Evolutionary conservation across 139 green algal genomes (phyloP).

Genomic region (Chlorella sp.): DNA sequence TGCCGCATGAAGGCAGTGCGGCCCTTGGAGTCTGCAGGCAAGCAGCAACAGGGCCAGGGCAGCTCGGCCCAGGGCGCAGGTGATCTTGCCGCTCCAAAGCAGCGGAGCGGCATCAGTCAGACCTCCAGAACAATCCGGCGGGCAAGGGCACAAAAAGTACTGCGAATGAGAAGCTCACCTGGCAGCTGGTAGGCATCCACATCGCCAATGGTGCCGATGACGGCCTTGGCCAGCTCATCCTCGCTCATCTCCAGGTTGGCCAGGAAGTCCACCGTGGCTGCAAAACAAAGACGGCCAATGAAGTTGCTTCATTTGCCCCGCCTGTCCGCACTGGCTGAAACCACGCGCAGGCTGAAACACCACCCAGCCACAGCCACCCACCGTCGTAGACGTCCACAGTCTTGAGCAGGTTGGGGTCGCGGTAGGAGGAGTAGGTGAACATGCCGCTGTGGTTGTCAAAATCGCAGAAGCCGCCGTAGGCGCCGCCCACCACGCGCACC

Average conservation of each 20-base stretch:
- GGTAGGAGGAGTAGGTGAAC: conserved; percentile 95
- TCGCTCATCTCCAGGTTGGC: conserved; percentile 76
- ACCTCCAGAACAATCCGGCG: too few species aligned
- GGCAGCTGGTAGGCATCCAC: conserved; percentile 96
- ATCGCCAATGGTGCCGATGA: conserved; percentile 97
- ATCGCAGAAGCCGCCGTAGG: conserved; percentile 97
- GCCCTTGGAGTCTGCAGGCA: conserved; percentile 81
- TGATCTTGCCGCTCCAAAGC: too few species aligned
- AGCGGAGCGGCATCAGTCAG: too few species aligned
- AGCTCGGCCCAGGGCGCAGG: too few species aligned
- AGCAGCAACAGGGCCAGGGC: not conserved
- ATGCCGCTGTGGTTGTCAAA: conserved; percentile 96
- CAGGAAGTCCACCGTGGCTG: conserved; percentile 87
- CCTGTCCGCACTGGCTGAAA: too few species aligned
- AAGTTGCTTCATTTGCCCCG: too few species aligned
- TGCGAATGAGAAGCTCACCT: too few species aligned
- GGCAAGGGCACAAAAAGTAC: too few species aligned
- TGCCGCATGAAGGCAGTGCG: conserved; percentile 86
- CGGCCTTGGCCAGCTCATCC: conserved; percentile 93
- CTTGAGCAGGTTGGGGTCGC: conserved; percentile 97
- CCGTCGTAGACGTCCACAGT: conserved; percentile 86
- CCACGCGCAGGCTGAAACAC: too few species aligned
- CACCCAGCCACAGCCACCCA: too few species aligned
- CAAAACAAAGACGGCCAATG: too few species aligned
- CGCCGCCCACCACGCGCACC: conserved; percentile 89